These are phyloP conservation scores for Purshia tridentata DNA, from an alignment of 306 rosid species.

Conservation along the genomic window DNA sequence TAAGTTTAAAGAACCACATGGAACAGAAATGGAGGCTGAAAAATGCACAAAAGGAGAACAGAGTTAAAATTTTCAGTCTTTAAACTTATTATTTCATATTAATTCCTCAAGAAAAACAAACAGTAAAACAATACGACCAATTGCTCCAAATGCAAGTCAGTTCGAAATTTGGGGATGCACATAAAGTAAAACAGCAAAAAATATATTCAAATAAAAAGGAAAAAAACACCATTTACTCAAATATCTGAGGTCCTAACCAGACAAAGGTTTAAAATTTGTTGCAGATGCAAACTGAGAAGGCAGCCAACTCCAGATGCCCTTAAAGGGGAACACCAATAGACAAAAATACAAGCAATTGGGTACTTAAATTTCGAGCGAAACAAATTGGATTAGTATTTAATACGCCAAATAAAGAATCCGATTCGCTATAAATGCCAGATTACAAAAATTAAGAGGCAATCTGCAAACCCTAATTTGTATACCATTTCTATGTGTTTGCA, in stretches of 20 bases:
- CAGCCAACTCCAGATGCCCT: neutral
- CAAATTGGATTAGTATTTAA: neutral
- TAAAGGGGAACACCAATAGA: neutral
- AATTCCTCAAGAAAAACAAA: neutral
- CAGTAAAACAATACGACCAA: neutral
- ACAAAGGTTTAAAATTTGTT: neutral
- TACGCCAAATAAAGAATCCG: neutral
- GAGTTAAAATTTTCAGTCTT: neutral
- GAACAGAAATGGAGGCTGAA: neutral
- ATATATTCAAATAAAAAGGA: too few relatives aligned
- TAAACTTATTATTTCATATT: neutral
- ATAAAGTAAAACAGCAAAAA: too few relatives aligned
- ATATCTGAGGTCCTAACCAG: neutral
- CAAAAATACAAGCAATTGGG: neutral
- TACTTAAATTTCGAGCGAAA: neutral
- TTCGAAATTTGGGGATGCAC: neutral
- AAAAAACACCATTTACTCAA: neutral
- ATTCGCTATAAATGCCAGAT: neutral
- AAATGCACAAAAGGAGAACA: neutral
- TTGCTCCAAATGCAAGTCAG: neutral
- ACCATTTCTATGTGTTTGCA: neutral
- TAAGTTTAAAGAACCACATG: neutral
- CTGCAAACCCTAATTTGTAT: slow-evolving; percentile 7
- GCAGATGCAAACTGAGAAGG: neutral
- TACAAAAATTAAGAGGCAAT: neutral